These are phyloP conservation scores for Fusarium verrucosum DNA, from an alignment of 2,329 filamentous ascomycete genomes.

Conservation along the genomic window DNA sequence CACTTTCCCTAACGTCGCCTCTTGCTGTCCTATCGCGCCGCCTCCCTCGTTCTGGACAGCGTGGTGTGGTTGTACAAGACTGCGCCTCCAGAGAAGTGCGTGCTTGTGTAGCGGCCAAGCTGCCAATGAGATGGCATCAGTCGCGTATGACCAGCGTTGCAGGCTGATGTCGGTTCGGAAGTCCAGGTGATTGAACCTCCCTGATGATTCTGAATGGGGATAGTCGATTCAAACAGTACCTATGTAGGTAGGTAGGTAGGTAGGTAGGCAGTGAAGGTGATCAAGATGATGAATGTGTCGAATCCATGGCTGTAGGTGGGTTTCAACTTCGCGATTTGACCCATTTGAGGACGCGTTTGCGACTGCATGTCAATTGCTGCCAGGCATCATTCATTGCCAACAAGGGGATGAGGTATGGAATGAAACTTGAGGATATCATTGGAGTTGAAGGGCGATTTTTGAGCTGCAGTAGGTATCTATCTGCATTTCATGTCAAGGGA, in stretches of 20 bases:
- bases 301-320: background rate
- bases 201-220: background rate
- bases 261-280: background rate
- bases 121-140: slow-evolving; percentile 38
- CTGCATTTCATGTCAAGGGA: background rate
- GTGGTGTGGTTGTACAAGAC: slow-evolving; percentile 32
- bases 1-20: slow-evolving; percentile 34
- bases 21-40: slow-evolving; percentile 23
- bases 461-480: background rate
- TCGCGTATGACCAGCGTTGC: slow-evolving; percentile 37
- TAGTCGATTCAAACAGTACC: too few species aligned
- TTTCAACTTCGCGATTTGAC: slow-evolving; percentile 29
- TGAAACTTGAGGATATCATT: background rate
- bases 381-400: background rate
- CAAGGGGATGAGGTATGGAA: background rate
- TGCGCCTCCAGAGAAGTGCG: slow-evolving; percentile 18
- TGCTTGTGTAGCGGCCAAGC: slow-evolving; percentile 34
- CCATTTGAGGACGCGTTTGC: slow-evolving; percentile 38
- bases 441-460: background rate
- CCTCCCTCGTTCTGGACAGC: slow-evolving; percentile 26
- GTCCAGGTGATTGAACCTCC: background rate
- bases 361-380: background rate
- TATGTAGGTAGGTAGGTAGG: background rate
- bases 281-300: slow-evolving; percentile 4
- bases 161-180: slow-evolving; percentile 38